Base-by-base conservation (phyloP, 306 rosid species). In the Astragalus glycyphyllos region DNA sequence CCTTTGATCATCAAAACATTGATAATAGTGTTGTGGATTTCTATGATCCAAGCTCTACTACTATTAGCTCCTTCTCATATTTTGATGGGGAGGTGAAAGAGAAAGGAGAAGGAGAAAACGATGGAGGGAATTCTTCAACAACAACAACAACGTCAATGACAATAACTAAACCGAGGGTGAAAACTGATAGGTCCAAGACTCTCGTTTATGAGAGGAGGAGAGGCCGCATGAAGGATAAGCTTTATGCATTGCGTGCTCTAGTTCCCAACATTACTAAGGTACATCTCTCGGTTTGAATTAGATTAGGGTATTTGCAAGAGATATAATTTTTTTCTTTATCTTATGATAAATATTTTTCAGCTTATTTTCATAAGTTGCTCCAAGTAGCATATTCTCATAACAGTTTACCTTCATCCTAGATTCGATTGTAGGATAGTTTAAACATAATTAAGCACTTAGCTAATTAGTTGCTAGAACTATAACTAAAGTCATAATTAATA, bases 181-280 rank as follows among this genome's bases (percentile, higher is more conserved):
- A 94, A 65, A 58, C 61, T 9, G 99, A 94, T 40, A 63, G 96
- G 60, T 79, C 97, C 0, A 83, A 89, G 74, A 89, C 99, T 54
- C 80, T 94, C 80, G 69, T 89, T 58, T 94, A 89, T 0, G 99
- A 94, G 77, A 80, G 95, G 59, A 86, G 98, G 68, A 87, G 99
- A 48, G 85, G 88, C 11, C 67, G 84, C 35, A 89, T 91, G 99
- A 94, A 94, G 83, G 99, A 94, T 63, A 87, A 87, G 80, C 99
- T 94, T 65, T 89, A 91, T 34, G 89, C 91, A 56, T 83, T 94
- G 78, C 84, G 97, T 16, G 64, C 97, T 65, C 74, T 89, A 79
- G 99, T 94, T 79, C 99, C 99, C 15, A 89, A 87, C 79, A 94
- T 94, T 60, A 86, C 94, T 7, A 91, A 94, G 89, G 99, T 93